These are phyloP conservation scores for Fragaria vesca DNA, from an alignment of 306 rosid species.

Conservation along the genomic window DNA sequence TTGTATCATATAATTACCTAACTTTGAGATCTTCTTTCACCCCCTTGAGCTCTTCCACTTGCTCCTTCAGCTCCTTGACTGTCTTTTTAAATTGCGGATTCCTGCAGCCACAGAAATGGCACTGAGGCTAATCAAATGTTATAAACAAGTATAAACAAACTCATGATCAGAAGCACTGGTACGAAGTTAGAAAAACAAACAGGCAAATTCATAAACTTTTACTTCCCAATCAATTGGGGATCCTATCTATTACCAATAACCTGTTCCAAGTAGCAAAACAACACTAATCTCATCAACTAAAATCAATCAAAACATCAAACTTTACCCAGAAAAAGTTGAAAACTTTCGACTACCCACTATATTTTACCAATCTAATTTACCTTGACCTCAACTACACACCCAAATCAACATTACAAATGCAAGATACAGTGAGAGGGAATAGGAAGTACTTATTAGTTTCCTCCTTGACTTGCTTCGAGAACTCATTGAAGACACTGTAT, in stretches of 20 bases:
- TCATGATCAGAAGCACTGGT: not conserved
- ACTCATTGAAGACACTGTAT: conserved; percentile 72
- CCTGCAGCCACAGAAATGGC: conserved; percentile 35
- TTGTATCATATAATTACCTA: conserved; percentile 47
- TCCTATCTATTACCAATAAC: not conserved
- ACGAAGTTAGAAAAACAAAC: not conserved
- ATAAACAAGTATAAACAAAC: not conserved
- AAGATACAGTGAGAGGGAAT: conserved; percentile 1
- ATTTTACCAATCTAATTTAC: not conserved
- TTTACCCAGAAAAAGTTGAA: not conserved
- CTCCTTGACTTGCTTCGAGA: conserved; percentile 70
- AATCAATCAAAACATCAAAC: not conserved
- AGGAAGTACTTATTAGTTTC: conserved; percentile 62
- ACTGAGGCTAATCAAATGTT: not conserved
- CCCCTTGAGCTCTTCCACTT: conserved; percentile 74
- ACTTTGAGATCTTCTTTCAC: conserved; percentile 72
- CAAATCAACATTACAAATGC: not conserved
- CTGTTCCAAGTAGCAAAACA: not conserved
- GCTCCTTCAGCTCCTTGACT: conserved; percentile 73
- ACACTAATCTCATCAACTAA: not conserved
- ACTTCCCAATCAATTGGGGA: not conserved
- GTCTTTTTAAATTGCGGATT: conserved; percentile 73
- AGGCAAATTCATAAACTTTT: not conserved
- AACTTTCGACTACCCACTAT: not conserved
- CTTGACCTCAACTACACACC: not conserved